Conservation (phyloP, 108 stramenopile species). For the Stephanodiscus triporus region DNA sequence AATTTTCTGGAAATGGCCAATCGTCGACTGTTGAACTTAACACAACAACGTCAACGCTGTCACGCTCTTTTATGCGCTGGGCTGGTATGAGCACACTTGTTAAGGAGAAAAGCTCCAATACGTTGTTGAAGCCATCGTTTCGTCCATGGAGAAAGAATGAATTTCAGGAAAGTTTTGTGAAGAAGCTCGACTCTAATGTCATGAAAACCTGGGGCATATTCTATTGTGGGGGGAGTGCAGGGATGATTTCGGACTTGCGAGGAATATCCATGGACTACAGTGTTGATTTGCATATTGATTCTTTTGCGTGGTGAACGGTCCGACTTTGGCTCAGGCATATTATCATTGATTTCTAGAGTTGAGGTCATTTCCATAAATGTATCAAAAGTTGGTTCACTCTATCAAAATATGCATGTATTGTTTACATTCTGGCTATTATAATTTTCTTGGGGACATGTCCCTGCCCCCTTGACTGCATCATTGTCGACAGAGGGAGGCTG, state of each 20-base stretch:
- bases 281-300: conserved; percentile 44
- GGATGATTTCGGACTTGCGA: conserved; percentile 27
- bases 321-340: not conserved
- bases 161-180: conserved; percentile 26
- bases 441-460: no score
- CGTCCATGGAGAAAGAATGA: conserved; percentile 33
- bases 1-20: not conserved
- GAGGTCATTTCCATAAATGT: no score
- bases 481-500: no score
- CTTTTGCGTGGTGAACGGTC: conserved; percentile 40
- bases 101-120: not conserved
- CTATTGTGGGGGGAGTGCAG: conserved; percentile 47
- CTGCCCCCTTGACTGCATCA: no score
- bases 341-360: no score
- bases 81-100: conserved; percentile 2
- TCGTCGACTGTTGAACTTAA: not conserved
- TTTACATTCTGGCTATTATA: no score
- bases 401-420: no score
- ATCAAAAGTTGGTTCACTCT: no score
- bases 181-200: conserved; percentile 12
- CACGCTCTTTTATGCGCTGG: no score
- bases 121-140: conserved; percentile 20
- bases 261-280: conserved; percentile 37
- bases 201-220: conserved; percentile 47
- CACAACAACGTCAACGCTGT: not conserved